Base-by-base conservation (phyloP, 306 rosid genomes). In the Lagenaria siceraria region DNA sequence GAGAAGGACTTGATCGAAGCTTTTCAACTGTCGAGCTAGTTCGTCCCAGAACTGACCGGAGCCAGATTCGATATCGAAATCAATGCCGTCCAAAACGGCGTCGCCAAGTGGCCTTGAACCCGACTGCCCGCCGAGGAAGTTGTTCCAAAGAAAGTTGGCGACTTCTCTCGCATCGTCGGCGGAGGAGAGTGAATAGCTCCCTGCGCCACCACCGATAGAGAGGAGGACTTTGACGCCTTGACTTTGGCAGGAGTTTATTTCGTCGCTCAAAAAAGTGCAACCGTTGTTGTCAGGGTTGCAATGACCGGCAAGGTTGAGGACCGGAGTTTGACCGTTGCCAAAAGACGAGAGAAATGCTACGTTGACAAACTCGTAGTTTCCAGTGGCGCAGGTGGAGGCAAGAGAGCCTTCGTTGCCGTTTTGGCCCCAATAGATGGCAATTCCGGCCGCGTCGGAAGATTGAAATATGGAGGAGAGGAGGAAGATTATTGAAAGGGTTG, bases 371-470 rank as follows among this genome's bases (percentile, higher is more conserved):
- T 90, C 65, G 83, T 90, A 88, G 87, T 87, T 90, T 29, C 82
- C 81, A 1, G 90, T 82, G 76, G 84, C 73, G 40, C 96, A 90
- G 12, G 96, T 80, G 5, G 81, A 83, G 4, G 78, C 79, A 6
- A 90, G 58, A 51, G 93, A 21, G 56, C 88, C 93, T 84, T 90
- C 91, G 0, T 27, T 21, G 2, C 21, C 1, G 55, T 73, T 70
- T 84, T 88, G 93, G 54, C 96, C 96, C 91, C 96, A 88, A 9
- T 90, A 90, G 10, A 83, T 60, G 14, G 90, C 86, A 13, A 90
- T 86, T 43, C 75, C 75, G 12, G 56, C n/a, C 19, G 59, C 22
- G 29, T 80, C 77, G 59, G 59, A 51, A 1, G 74, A 38, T 2
- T 0, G 33, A 7, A 66, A 66, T 0, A 38, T 58, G 36, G 86